Evolutionary conservation across 768 basidiomycete genomes (phyloP), one percentile per base, ranked within the genome.

Genomic region (Paxillus rubicundulus): DNA sequence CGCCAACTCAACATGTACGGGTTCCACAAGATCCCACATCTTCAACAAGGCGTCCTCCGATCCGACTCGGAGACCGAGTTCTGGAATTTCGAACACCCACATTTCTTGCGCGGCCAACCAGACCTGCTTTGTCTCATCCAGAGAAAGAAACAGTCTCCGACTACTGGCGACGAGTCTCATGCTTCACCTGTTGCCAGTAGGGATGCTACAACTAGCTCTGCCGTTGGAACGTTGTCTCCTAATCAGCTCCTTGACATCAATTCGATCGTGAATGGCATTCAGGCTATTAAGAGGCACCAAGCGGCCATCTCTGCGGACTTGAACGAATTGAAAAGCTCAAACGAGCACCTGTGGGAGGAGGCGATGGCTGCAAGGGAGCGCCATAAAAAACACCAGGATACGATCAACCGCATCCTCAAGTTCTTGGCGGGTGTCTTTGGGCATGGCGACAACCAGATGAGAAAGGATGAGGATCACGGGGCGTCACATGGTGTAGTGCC

Each of bases 1-100:
- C 85, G 94, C 58, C 93, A 96, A 66, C 80, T 95, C 57, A 95
- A 96, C 77, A 95, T 95, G 90, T 96, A 94, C 63, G 92, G 92
- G 24, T 96, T 95, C 70, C 91, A 92, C 74, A 95, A 95, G 73
- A 92, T 98, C 43, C 95, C 94, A 0, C 94, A 98, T 66, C 83
- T 98, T 17, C 94, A 96, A 63, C 91, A 96, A 69, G 94, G 95
- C 42, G 93, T 92, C 24, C 79, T 98, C 56, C 88, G 85, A 65
- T 81, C 84, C 67, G 91, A 94, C 52, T 76, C 81, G 48, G 88
- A 87, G 56, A 84, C 81, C 42, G 92, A 95, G 63, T 81, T 86
- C 49, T 90, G 88, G 87, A 92, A 98, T 69, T 99, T 98, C 70
- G 84, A 85, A 54, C 92, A 97, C 67, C 82, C 86, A 4, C 85